Conservation (phyloP, 2,329 filamentous ascomycete genomes). For the Aspergillus sp. region DNA sequence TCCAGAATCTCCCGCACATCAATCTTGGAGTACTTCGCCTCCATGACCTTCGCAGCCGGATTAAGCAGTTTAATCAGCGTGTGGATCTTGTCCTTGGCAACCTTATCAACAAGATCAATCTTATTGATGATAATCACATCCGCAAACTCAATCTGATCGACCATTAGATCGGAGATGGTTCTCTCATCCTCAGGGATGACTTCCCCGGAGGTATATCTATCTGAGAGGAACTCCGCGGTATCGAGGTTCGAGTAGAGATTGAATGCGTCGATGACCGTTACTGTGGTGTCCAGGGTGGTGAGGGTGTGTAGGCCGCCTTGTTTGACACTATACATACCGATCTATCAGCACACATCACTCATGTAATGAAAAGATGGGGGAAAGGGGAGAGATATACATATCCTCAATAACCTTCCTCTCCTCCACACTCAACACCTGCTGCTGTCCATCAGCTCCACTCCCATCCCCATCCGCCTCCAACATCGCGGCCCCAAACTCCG, state of each 20-base stretch:
- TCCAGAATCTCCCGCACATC: constrained; percentile 66
- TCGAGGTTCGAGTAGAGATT: constrained; percentile 73
- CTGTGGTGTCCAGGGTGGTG: constrained; percentile 68
- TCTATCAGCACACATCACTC: constrained; percentile 12
- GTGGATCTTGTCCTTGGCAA: constrained; percentile 51
- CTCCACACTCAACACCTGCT: constrained; percentile 39
- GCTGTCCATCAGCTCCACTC: constrained; percentile 32
- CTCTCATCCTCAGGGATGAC: constrained; percentile 69
- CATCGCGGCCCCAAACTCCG: constrained; percentile 54
- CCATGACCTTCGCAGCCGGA: constrained; percentile 65
- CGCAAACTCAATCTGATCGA: constrained; percentile 76
- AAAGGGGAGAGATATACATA: constrained; percentile 40
- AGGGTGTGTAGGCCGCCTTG: constrained; percentile 67
- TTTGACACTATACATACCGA: constrained; percentile 42
- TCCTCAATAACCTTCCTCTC: constrained; percentile 49
- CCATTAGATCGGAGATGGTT: constrained; percentile 73
- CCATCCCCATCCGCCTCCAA: constrained; percentile 50
- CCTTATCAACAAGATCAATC: constrained; percentile 60
- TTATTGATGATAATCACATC: constrained; percentile 75
- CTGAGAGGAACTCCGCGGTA: constrained; percentile 67
- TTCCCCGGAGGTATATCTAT: constrained; percentile 61
- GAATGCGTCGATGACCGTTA: constrained; percentile 73
- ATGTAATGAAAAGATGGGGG: neutral
- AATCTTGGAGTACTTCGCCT: constrained; percentile 61
- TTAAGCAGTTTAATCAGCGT: constrained; percentile 64